These are phyloP conservation scores for Suillus tomentosus DNA, from an alignment of 768 basidiomycete genomes.

Conservation along the genomic window DNA sequence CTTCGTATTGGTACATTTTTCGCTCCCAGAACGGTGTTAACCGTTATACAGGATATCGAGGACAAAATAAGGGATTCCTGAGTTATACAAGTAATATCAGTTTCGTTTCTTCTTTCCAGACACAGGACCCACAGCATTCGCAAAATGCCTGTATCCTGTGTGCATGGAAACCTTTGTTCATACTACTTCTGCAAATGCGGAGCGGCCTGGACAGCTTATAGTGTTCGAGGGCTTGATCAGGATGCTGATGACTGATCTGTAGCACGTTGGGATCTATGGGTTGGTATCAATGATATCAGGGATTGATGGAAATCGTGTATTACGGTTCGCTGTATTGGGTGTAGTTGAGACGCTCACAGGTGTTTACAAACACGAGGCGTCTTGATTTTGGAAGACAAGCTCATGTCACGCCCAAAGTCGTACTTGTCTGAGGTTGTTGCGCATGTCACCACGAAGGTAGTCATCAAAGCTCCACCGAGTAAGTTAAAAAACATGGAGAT, in stretches of 20 bases:
- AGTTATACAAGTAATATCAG: not conserved
- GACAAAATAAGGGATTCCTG: not conserved
- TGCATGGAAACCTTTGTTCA: slow-evolving; percentile 3
- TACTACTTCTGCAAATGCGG: not conserved
- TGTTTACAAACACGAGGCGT: not conserved
- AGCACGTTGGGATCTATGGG: not conserved
- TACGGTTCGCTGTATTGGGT: not conserved
- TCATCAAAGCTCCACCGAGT: not conserved
- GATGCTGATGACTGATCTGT: not conserved
- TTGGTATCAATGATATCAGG: not conserved
- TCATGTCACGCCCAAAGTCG: not conserved
- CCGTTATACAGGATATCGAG: not conserved
- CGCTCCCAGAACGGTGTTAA: not conserved
- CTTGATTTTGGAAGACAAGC: not conserved
- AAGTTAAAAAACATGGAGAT: not conserved
- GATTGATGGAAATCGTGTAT: not conserved
- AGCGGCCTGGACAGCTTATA: not conserved
- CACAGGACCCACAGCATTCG: not conserved
- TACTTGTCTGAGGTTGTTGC: not conserved
- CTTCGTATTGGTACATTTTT: not conserved
- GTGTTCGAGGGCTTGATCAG: not conserved
- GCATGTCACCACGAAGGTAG: not conserved
- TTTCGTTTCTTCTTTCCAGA: not conserved
- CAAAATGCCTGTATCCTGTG: not conserved
- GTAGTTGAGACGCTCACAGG: not conserved